phyloP scores from a whole-genome alignment of 192 early-diverging fungal genomes.

The Coemansia sp. region DNA sequence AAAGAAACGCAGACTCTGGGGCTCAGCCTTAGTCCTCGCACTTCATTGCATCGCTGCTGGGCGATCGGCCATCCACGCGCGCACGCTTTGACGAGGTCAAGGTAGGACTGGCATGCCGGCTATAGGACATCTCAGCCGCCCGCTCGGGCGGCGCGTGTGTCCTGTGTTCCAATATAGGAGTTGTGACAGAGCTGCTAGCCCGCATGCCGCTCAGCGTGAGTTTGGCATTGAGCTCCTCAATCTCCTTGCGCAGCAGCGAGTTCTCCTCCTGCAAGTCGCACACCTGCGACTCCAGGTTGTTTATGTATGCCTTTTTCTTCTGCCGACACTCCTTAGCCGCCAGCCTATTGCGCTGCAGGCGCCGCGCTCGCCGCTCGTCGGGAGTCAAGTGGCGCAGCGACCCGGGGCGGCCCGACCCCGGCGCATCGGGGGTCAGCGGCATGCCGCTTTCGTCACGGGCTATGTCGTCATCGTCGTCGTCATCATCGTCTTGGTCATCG shows the following conservation, averaged over 20 bases:
- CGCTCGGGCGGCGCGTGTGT: neutral
- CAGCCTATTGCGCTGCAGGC: conserved; percentile 72
- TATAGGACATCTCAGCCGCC: neutral
- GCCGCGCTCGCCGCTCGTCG: conserved; percentile 72
- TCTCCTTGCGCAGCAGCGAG: conserved; percentile 58
- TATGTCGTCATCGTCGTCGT: neutral
- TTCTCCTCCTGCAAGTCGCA: conserved; percentile 65
- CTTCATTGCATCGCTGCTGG: conserved; percentile 8
- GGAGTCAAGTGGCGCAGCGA: conserved; percentile 55
- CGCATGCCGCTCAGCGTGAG: conserved; percentile 61
- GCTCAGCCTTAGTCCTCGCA: conserved; percentile 5
- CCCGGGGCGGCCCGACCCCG: conserved; percentile 50
- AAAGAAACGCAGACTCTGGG: neutral
- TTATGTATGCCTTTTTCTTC: conserved; percentile 79
- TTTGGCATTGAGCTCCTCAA: conserved; percentile 69
- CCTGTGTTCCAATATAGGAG: conserved; percentile 25
- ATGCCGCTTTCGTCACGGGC: conserved; percentile 22
- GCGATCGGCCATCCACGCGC: conserved; percentile 26
- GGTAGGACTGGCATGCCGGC: conserved; percentile 10
- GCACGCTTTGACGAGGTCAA: conserved; percentile 32
- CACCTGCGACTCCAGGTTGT: conserved; percentile 67
- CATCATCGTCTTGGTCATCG: conserved; percentile 17
- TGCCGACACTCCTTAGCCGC: conserved; percentile 83
- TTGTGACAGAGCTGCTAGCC: conserved; percentile 22
- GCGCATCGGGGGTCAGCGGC: conserved; percentile 53